phyloP scores from a whole-genome alignment of 2,329 filamentous ascomycete species.

The Alternaria ventricosa region DNA sequence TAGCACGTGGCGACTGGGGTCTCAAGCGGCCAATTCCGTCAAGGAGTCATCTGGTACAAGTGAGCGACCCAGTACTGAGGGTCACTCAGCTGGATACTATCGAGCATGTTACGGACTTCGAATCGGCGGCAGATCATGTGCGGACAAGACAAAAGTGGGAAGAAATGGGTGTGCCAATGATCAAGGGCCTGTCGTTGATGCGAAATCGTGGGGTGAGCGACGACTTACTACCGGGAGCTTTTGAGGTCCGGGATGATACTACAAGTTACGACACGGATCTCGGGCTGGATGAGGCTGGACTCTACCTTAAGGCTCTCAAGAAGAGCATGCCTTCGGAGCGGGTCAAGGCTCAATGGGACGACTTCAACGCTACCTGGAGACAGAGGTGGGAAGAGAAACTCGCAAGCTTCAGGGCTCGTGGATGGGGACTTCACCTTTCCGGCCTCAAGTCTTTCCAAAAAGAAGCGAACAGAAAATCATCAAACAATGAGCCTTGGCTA shows the following conservation, averaged over 20 bases:
- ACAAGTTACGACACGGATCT: conserved; percentile 37
- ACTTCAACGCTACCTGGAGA: conserved; percentile 8
- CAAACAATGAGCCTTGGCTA: conserved; percentile 2
- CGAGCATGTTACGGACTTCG: conserved; percentile 89
- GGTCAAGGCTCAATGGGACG: not conserved
- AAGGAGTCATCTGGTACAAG: conserved; percentile 70
- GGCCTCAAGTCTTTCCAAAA: conserved; percentile 1
- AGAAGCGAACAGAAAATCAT: not conserved
- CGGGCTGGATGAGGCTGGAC: conserved; percentile 36
- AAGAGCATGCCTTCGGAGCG: conserved; percentile 20
- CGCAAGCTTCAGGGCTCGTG: conserved; percentile 1
- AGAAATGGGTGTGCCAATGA: conserved; percentile 77
- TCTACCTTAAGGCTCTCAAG: conserved; percentile 34
- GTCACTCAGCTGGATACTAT: conserved; percentile 81
- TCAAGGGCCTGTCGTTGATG: conserved; percentile 45
- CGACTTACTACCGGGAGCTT: conserved; percentile 30
- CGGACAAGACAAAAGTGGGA: conserved; percentile 85
- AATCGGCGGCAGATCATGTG: conserved; percentile 80
- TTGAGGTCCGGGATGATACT: conserved; percentile 42
- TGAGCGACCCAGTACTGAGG: conserved; percentile 74
- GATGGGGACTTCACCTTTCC: conserved; percentile 1
- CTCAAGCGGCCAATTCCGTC: conserved; percentile 84
- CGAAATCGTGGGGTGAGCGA: conserved; percentile 20
- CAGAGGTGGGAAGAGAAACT: conserved; percentile 14
- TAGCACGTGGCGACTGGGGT: conserved; percentile 86